These are phyloP conservation scores for Russula compacta DNA, from an alignment of 768 basidiomycete genomes.

Conservation along the genomic window DNA sequence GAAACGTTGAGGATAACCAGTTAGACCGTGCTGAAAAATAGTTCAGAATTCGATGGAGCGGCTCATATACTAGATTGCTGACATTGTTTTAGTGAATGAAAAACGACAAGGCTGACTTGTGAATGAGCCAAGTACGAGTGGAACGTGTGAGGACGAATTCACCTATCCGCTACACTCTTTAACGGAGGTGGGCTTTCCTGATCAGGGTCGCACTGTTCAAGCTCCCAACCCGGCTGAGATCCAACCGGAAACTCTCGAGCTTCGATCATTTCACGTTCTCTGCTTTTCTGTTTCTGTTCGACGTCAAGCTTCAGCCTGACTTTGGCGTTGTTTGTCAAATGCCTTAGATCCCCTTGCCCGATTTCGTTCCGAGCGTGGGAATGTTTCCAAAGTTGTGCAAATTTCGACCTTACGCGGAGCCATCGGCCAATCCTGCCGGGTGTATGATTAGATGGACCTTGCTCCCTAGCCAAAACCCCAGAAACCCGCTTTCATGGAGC, in stretches of 20 bases:
- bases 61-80: slow-evolving; percentile 15
- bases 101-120: slow-evolving; percentile 43
- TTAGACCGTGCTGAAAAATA: slow-evolving; percentile 50
- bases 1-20: slow-evolving; percentile 58
- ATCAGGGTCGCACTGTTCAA: slow-evolving; percentile 34
- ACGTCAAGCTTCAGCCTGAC: neutral
- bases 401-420: neutral
- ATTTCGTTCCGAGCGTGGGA: neutral
- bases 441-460: neutral
- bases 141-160: neutral
- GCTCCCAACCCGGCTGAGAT: slow-evolving; percentile 51
- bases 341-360: neutral
- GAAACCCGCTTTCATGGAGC: neutral
- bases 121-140: neutral
- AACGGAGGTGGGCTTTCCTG: slow-evolving; percentile 29
- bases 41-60: slow-evolving; percentile 12
- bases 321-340: neutral
- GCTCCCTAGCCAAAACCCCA: neutral
- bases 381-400: neutral
- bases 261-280: neutral
- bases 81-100: slow-evolving; percentile 70
- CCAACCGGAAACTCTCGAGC: slow-evolving; percentile 45
- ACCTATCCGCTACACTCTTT: slow-evolving; percentile 54
- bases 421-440: neutral
- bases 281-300: too few relatives aligned